Evolutionary conservation across 106 monocot genomes (phyloP), one percentile per base, ranked within the genome.

Genomic region (Platanthera zijinensis): DNA sequence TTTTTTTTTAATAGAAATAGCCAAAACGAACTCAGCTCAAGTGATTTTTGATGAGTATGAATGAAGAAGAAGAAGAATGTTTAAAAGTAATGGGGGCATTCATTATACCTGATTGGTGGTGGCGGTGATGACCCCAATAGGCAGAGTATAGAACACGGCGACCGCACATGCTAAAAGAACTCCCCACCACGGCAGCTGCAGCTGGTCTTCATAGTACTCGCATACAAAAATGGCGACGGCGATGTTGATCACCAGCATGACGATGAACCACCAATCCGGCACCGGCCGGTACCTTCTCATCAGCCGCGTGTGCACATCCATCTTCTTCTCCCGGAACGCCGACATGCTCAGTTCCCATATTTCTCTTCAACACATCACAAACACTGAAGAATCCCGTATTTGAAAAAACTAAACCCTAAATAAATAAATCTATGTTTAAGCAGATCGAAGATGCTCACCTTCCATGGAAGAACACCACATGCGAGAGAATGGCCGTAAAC

Each of bases 161-260:
- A 79, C 12, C 5, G 59, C 72, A 13, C 79, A 79, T 10, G 79
- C 79, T 6, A 95, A 82, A 12, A 95, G 76, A 9, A 95, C 92
- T 15, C 95, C 95, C 95, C 95, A 95, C 92, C 92, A 92, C 1
- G 92, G 95, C 63, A 95, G 81, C 80, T 95, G 95, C 64, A 95
- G 95, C 75, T 92, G 90, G 10, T 92, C 88, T 49, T 85, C 89
- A 74, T 95, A 95, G 82, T 84, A 89, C 77, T 88, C 87, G 56
- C 95, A 95, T 0, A 85, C 92, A 45, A 92, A 88, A 46, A 89
- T 72, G 17, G 92, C 84, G 11, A 95, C 52, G 6, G 84, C 86
- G 8, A 95, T 80, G 81, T 87, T 95, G 54, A 76, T 85, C 7
- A 87, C 19, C 9, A 95, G 92, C 69, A 96, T 86, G 84, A 70